phyloP scores from a whole-genome alignment of 1,284 basidiomycete species.

The Ustilago hordei region DNA sequence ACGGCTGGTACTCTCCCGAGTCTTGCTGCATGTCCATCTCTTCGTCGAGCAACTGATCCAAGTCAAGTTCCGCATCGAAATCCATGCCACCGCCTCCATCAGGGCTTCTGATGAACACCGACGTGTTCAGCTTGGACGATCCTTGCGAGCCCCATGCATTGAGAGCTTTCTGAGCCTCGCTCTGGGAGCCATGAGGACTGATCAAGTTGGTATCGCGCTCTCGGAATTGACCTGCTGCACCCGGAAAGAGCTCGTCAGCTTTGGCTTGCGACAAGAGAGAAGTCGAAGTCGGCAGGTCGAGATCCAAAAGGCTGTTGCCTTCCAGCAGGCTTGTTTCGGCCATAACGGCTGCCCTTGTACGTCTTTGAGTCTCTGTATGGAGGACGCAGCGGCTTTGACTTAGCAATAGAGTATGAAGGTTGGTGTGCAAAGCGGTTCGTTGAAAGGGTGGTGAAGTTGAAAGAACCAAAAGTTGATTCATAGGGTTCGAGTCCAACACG shows the following conservation, averaged over 20 bases:
- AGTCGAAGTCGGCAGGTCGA: conserved; percentile 15
- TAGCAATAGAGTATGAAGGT: not conserved
- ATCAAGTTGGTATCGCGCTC: conserved; percentile 29
- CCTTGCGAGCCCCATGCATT: conserved; percentile 34
- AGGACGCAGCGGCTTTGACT: not conserved
- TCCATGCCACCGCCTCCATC: conserved; percentile 26
- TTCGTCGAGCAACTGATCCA: conserved; percentile 44
- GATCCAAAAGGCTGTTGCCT: conserved; percentile 43
- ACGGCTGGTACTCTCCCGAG: not conserved
- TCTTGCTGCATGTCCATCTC: conserved; percentile 21
- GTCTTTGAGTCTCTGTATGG: not conserved
- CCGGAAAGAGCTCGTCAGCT: conserved; percentile 34
- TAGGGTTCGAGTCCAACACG: conserved; percentile 33
- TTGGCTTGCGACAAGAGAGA: conserved; percentile 23
- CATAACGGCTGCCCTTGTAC: conserved; percentile 13
- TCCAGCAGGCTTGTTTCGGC: conserved; percentile 24
- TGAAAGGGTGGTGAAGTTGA: not conserved
- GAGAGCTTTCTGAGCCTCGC: conserved; percentile 46
- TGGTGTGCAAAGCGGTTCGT: conserved; percentile 7
- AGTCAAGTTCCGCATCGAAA: conserved; percentile 37
- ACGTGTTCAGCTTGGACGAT: conserved; percentile 10
- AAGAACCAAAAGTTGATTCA: conserved; percentile 2
- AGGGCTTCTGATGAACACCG: conserved; percentile 3
- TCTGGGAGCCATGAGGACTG: conserved; percentile 26
- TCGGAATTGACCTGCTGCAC: conserved; percentile 17